phyloP scores from a whole-genome alignment of 2,329 filamentous ascomycete species.

The Aspergillus transmontanensis region DNA sequence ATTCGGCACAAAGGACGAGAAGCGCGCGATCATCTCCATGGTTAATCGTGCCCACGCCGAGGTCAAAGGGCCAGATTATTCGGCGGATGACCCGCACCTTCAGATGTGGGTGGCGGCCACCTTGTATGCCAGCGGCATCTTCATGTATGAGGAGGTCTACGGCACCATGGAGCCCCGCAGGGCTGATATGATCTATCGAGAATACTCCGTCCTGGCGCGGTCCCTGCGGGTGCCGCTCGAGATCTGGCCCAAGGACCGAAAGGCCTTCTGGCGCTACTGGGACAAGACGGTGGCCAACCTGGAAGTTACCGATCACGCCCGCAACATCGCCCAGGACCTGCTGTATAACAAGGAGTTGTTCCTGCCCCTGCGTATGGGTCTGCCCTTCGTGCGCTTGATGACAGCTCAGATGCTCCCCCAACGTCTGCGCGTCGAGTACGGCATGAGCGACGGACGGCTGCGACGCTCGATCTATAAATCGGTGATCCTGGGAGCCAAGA shows the following conservation, averaged over 20 bases:
- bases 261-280: slow-evolving; percentile 44
- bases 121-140: slow-evolving; percentile 39
- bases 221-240: slow-evolving; percentile 27
- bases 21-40: too few relatives aligned
- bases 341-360: too few relatives aligned
- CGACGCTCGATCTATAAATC: too few relatives aligned
- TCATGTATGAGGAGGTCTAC: slow-evolving; percentile 41
- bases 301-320: slow-evolving; percentile 34
- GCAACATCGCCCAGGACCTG: slow-evolving; percentile 30
- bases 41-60: slow-evolving; percentile 19
- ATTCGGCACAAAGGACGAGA: slow-evolving; percentile 38
- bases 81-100: slow-evolving; percentile 40
- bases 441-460: too few relatives aligned
- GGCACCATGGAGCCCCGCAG: slow-evolving; percentile 30
- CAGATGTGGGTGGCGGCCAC: slow-evolving; percentile 48
- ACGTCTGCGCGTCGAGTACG: too few relatives aligned
- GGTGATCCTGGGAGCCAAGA: too few relatives aligned
- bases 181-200: too few relatives aligned
- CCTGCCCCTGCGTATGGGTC: too few relatives aligned
- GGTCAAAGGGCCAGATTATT: slow-evolving; percentile 38
- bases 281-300: slow-evolving; percentile 37
- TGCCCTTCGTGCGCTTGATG: too few relatives aligned
- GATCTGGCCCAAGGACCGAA: slow-evolving; percentile 40
- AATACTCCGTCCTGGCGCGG: too few relatives aligned
- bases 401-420: too few relatives aligned